Base-by-base conservation (phyloP, 768 basidiomycete genomes). In the Podaxis sp. region DNA sequence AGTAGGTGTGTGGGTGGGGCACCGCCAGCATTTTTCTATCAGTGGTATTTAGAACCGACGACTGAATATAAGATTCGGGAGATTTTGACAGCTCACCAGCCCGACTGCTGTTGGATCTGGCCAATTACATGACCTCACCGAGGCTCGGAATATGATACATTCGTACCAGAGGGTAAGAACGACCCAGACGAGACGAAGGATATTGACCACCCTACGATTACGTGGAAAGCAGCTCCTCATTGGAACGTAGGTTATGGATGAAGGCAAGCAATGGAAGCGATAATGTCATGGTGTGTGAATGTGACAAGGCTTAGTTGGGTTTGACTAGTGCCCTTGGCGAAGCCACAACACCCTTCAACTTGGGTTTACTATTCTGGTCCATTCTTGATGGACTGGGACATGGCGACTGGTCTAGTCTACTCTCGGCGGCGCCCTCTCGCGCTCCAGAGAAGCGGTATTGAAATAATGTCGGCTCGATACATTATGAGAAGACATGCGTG, bases 121-220 rank as follows among this genome's bases (percentile, higher is more conserved):
- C 90, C 90, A 93, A 1, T 66, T 65, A 66, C 91, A 90, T 52
- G 69, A 65, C 3, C 65, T 67, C 18, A 81, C 75, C 28, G 78
- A 79, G 59, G 72, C 73, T 50, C 72, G 67, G 70, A 91, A 93
- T 5, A 79, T 72, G 4, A 78, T 79, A 50, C 85, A 70, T 69
- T 96, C 94, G 66, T 80, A 83, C 89, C 89, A 93, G 40, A 88
- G 57, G 48, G 90, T 78, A 44, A 83, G 65, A 6, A 85, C 61
- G 21, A 88, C 70, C 92, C 92, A 93, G 27, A 80, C 42, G 4
- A 76, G 63, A 57, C 83, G 77, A n/a, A 89, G 73, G 35, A 72
- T 66, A 51, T 79, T 79, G 63, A 85, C 76, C 37, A 78, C 68
- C 25, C 68, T 64, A 51, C 69, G 74, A 23, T 68, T 66, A 65